A percentile compares a stretch with the other conserved stretches of the same genome.
These are phyloP conservation scores for Hymenoscyphus fructigenus DNA, from an alignment of 2,329 filamentous ascomycete genomes.

Conservation along the genomic window DNA sequence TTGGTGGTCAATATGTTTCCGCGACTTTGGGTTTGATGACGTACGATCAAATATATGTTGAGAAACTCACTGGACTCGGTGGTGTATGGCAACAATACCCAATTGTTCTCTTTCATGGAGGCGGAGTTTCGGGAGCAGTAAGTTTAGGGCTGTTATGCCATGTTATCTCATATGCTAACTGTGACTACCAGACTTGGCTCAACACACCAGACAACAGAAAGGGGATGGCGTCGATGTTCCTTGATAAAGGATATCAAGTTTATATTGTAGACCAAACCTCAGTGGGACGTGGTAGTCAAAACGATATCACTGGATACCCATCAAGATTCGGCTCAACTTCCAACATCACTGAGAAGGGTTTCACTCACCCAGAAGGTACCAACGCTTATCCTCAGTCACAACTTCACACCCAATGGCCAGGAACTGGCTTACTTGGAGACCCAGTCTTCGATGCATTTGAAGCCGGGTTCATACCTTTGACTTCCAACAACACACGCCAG, in stretches of 20 bases:
- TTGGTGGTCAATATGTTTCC: background rate
- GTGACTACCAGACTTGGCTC: background rate
- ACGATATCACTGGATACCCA: background rate
- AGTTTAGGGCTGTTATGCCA: background rate
- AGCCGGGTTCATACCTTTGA: background rate
- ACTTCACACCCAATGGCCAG: conserved; percentile 1
- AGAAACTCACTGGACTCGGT: background rate
- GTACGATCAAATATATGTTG: background rate
- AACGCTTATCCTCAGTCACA: conserved; percentile 2
- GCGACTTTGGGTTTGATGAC: background rate
- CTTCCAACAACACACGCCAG: background rate
- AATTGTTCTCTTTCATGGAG: background rate
- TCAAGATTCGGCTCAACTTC: background rate
- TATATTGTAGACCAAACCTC: background rate
- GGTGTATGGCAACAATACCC: conserved; percentile 1
- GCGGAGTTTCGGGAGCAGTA: background rate
- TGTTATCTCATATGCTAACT: background rate
- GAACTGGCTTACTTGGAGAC: background rate
- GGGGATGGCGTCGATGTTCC: background rate
- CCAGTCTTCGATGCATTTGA: conserved; percentile 1
- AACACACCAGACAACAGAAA: background rate
- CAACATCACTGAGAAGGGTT: conserved; percentile 1
- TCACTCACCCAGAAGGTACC: background rate
- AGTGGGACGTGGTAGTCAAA: background rate
- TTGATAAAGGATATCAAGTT: conserved; percentile 1